A percentile compares a stretch with the other conserved stretches of the same genome.
These are phyloP conservation scores for Protomyces macrosporus DNA, from an alignment of 1,139 yeast species.

Conservation along the genomic window DNA sequence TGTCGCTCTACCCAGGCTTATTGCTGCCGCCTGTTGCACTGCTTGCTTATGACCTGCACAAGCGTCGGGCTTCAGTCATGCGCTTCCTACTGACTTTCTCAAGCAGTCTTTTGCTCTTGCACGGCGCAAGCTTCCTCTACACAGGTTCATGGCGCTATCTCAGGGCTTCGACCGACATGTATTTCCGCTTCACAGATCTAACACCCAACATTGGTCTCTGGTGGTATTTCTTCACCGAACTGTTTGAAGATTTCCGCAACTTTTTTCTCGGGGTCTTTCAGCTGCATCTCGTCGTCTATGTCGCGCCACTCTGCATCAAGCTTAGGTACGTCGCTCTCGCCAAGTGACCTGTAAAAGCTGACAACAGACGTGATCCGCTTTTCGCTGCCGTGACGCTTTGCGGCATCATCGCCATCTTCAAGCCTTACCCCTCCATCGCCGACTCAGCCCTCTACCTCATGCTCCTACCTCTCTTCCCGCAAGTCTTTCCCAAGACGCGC, in stretches of 20 bases:
- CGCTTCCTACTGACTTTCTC: neutral
- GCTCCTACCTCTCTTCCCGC: slow-evolving; percentile 54
- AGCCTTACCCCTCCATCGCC: slow-evolving; percentile 83
- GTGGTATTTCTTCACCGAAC: slow-evolving; percentile 98
- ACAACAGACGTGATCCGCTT: slow-evolving; percentile 44
- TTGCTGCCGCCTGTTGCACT: slow-evolving; percentile 54
- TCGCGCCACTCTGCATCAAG: slow-evolving; percentile 69
- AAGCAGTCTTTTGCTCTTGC: slow-evolving; percentile 3
- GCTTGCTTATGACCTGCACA: slow-evolving; percentile 23
- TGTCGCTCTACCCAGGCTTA: slow-evolving; percentile 58
- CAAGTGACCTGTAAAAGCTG: neutral
- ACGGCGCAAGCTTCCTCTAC: slow-evolving; percentile 3
- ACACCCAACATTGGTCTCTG: slow-evolving; percentile 86
- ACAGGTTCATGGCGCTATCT: slow-evolving; percentile 19
- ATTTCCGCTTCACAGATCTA: slow-evolving; percentile 57
- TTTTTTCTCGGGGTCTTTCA: slow-evolving; percentile 83
- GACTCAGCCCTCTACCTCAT: slow-evolving; percentile 70
- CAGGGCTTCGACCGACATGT: slow-evolving; percentile 18
- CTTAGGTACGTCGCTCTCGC: slow-evolving; percentile 50
- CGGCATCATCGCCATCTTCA: slow-evolving; percentile 67
- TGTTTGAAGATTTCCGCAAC: slow-evolving; percentile 81
- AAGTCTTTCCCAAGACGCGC: slow-evolving; percentile 38
- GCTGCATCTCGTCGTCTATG: slow-evolving; percentile 60
- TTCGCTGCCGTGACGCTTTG: slow-evolving; percentile 59
- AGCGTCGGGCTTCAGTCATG: too few relatives aligned